These are phyloP conservation scores for Raddia guianensis DNA, from an alignment of 176 grass and related monocot species.

Conservation along the genomic window DNA sequence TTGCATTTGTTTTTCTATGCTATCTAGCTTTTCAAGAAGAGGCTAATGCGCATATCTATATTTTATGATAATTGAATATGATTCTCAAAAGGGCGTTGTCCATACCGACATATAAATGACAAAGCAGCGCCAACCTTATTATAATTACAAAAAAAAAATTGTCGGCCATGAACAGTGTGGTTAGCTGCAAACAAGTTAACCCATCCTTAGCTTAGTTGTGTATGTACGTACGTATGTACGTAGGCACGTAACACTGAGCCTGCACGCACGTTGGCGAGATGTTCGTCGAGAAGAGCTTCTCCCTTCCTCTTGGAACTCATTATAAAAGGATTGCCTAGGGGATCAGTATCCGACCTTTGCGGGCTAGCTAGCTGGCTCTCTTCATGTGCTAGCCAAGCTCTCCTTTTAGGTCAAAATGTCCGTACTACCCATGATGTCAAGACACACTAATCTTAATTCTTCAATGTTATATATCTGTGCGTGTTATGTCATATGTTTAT, in stretches of 20 bases:
- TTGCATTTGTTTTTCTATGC: background rate
- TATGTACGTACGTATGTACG: too few species aligned
- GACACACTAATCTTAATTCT: background rate
- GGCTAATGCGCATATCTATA: background rate
- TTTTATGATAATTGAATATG: background rate
- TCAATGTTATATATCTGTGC: background rate
- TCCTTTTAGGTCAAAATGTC: conserved; percentile 27
- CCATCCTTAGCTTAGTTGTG: background rate
- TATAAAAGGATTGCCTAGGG: background rate
- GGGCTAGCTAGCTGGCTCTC: background rate
- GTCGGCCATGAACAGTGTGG: background rate
- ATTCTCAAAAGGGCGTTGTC: background rate
- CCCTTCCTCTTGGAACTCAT: conserved; percentile 34
- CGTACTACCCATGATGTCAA: background rate
- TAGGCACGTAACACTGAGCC: background rate
- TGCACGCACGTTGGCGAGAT: background rate
- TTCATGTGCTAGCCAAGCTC: conserved; percentile 15
- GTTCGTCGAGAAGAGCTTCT: background rate
- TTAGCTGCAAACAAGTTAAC: background rate
- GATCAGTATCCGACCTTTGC: conserved; percentile 27
- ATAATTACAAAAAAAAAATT: background rate
- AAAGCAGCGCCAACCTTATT: background rate
- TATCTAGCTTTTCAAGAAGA: background rate
- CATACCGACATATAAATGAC: background rate
- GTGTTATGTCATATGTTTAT: too few species aligned